Percentiles rank a stretch among this genome's conserved stretches.
Evolutionary conservation across 2,329 filamentous ascomycete species (phyloP).

Genomic region (Periglandula ipomoeae): DNA sequence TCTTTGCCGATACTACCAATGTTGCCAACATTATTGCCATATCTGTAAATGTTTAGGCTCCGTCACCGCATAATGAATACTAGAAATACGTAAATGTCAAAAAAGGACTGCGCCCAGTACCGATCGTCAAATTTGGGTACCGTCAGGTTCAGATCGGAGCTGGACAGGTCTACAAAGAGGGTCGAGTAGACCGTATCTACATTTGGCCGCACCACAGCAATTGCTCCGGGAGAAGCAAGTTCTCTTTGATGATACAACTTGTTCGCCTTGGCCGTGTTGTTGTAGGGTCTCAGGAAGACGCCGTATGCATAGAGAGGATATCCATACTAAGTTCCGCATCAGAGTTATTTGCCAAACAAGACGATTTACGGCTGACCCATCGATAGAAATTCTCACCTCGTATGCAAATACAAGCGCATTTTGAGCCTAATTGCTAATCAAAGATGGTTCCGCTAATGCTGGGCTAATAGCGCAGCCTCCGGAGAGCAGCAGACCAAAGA

Average conservation of each 20-base stretch:
- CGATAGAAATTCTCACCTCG: too few species aligned
- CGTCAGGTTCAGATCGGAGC: too few species aligned
- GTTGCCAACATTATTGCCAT: too few species aligned
- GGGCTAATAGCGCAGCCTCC: too few species aligned
- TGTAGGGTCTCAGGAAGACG: neutral
- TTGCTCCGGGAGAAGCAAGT: neutral
- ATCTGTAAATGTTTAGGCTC: too few species aligned
- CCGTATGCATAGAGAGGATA: slow-evolving; percentile 1
- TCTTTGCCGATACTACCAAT: slow-evolving; percentile 12
- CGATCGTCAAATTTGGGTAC: slow-evolving; percentile 13
- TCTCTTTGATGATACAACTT: neutral
- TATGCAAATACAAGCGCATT: neutral
- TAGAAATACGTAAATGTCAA: slow-evolving; percentile 16
- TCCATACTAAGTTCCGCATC: slow-evolving; percentile 7
- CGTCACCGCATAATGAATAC: neutral
- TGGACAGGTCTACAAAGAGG: slow-evolving; percentile 15
- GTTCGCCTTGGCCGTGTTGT: too few species aligned
- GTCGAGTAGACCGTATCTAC: slow-evolving; percentile 6
- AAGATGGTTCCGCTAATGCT: too few species aligned
- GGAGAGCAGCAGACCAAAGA: too few species aligned
- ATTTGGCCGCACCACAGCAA: neutral
- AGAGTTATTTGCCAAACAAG: neutral
- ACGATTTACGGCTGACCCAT: too few species aligned
- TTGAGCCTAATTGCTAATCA: too few species aligned
- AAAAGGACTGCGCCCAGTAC: slow-evolving; percentile 18